phyloP scores from a whole-genome alignment of 768 basidiomycete genomes.

The Termitomyces sp. region DNA sequence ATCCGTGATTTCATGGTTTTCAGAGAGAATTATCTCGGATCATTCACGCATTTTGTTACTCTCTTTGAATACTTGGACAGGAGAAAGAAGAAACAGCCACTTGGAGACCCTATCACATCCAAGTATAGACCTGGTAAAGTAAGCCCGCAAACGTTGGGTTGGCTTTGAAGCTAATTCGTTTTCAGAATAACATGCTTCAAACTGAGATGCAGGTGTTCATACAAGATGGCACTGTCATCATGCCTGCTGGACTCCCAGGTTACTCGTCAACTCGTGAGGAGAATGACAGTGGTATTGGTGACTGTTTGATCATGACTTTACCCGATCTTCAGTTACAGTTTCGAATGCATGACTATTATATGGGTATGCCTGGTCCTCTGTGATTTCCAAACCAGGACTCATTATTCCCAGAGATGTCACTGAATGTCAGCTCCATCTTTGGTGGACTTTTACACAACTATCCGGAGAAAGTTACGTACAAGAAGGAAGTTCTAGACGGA shows the following conservation, averaged over 20 bases:
- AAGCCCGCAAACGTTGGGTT: slow-evolving; percentile 11
- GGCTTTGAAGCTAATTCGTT: neutral
- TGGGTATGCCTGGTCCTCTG: slow-evolving; percentile 43
- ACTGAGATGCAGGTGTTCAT: slow-evolving; percentile 56
- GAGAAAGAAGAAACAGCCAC: slow-evolving; percentile 44
- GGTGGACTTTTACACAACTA: slow-evolving; percentile 45
- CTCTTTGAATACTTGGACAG: slow-evolving; percentile 80
- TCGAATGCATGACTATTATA: slow-evolving; percentile 78
- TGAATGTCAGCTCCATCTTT: slow-evolving; percentile 61
- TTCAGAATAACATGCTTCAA: slow-evolving; percentile 80
- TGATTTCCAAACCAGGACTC: neutral
- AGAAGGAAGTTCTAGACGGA: slow-evolving; percentile 11
- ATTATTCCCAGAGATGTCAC: slow-evolving; percentile 56
- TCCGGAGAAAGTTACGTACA: slow-evolving; percentile 32
- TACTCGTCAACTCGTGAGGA: slow-evolving; percentile 33
- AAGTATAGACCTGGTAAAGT: slow-evolving; percentile 83
- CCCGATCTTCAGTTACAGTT: slow-evolving; percentile 74
- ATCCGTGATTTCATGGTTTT: slow-evolving; percentile 84
- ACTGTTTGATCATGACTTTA: slow-evolving; percentile 47
- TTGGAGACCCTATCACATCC: slow-evolving; percentile 76
- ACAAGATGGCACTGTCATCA: slow-evolving; percentile 44
- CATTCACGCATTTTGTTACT: slow-evolving; percentile 90
- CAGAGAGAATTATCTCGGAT: slow-evolving; percentile 91
- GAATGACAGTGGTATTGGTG: slow-evolving; percentile 37
- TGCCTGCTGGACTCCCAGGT: slow-evolving; percentile 67